Evolutionary conservation across 177 flowering plant species (phyloP).

Genomic region (Vitis hybrid): DNA sequence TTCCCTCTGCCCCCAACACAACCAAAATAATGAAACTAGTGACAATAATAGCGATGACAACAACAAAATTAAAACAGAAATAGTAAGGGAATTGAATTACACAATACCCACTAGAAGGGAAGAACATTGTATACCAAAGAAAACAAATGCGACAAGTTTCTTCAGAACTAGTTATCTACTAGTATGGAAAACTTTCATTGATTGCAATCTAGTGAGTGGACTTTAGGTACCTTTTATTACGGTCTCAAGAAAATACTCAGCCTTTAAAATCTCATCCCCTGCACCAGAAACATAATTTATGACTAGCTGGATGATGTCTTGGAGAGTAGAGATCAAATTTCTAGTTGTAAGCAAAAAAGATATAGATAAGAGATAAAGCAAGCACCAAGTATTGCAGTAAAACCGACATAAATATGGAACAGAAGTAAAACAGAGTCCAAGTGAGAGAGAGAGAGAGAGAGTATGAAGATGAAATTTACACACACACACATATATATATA

Average conservation of each 20-base stretch:
- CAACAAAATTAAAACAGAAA: too few relatives aligned
- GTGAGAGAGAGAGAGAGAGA: too few relatives aligned
- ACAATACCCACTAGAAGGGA: too few relatives aligned
- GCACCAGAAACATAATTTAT: conserved; percentile 17
- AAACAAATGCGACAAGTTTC: too few relatives aligned
- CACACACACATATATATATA: too few relatives aligned
- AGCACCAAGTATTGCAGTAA: neutral
- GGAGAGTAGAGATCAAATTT: neutral
- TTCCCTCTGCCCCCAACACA: neutral
- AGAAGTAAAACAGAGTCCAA: neutral
- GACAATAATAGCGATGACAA: neutral
- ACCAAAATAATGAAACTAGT: neutral
- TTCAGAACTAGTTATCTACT: too few relatives aligned
- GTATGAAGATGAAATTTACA: too few relatives aligned
- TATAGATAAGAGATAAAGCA: neutral
- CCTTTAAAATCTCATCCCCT: conserved; percentile 71
- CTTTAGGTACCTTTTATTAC: conserved; percentile 61
- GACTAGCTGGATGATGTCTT: neutral
- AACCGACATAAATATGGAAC: neutral
- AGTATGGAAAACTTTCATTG: too few relatives aligned
- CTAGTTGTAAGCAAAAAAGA: neutral
- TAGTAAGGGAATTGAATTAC: too few relatives aligned
- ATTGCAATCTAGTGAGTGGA: too few relatives aligned
- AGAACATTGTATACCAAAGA: too few relatives aligned
- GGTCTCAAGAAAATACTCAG: conserved; percentile 77